Percentiles rank a stretch among this genome's conserved stretches.
These are phyloP conservation scores for Fistulinella prunicolor DNA, from an alignment of 768 basidiomycete species.

Conservation along the genomic window DNA sequence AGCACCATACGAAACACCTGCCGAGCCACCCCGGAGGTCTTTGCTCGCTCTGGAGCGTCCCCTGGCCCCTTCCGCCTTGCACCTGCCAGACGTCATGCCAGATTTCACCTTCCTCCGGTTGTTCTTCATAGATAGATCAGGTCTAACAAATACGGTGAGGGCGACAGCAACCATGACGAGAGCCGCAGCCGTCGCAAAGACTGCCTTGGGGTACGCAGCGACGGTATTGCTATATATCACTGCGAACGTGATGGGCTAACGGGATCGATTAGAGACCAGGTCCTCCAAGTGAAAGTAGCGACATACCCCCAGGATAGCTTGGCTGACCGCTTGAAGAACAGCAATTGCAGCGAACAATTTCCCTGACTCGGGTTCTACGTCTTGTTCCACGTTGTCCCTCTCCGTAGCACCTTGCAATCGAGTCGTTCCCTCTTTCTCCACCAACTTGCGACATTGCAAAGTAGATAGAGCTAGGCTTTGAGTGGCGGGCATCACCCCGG, in stretches of 20 bases:
- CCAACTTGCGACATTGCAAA: slow-evolving; percentile 34
- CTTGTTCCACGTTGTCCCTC: slow-evolving; percentile 8
- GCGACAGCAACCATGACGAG: slow-evolving; percentile 50
- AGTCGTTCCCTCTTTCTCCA: slow-evolving; percentile 36
- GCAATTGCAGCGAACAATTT: slow-evolving; percentile 71
- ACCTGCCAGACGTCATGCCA: slow-evolving; percentile 1
- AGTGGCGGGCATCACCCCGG: slow-evolving; percentile 64
- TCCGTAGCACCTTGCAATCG: slow-evolving; percentile 8
- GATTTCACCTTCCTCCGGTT: slow-evolving; percentile 7
- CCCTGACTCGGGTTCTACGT: slow-evolving; percentile 43
- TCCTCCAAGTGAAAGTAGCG: not conserved
- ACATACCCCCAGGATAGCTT: slow-evolving; percentile 53
- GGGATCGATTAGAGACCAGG: slow-evolving; percentile 9
- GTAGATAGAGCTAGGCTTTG: slow-evolving; percentile 75
- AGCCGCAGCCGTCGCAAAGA: slow-evolving; percentile 60
- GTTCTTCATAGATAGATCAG: slow-evolving; percentile 27
- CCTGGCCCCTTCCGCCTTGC: slow-evolving; percentile 15
- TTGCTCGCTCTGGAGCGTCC: slow-evolving; percentile 37
- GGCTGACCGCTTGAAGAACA: slow-evolving; percentile 61
- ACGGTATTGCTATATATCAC: slow-evolving; percentile 64
- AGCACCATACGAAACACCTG: slow-evolving; percentile 20
- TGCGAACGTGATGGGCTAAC: slow-evolving; percentile 68
- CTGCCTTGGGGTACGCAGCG: slow-evolving; percentile 59
- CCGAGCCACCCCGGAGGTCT: slow-evolving; percentile 36
- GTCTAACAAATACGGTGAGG: slow-evolving; percentile 43